A percentile compares a stretch with the other conserved stretches of the same genome.
Conservation (phyloP, 1,284 basidiomycete genomes). For the Macrocystidia cucumis region DNA sequence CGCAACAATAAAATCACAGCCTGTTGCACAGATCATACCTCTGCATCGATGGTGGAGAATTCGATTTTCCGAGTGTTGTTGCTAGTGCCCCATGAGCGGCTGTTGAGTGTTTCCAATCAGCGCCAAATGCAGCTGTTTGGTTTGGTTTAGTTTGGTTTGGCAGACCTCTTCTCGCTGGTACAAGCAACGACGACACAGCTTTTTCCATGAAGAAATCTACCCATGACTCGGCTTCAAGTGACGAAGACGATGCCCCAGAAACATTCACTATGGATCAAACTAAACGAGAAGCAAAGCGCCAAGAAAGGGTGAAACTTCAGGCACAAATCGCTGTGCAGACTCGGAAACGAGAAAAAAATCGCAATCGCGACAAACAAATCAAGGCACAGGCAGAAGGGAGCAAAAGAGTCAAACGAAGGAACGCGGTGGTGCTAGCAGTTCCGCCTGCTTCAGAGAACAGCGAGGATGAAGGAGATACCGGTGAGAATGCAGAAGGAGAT, state of each 20-base stretch:
- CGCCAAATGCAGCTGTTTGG: too few species aligned
- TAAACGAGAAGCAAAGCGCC: slow-evolving; percentile 26
- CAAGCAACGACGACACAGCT: too few species aligned
- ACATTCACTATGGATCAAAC: slow-evolving; percentile 31
- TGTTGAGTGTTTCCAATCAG: too few species aligned
- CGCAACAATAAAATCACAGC: too few species aligned
- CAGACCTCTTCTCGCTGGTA: too few species aligned
- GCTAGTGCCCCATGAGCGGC: too few species aligned
- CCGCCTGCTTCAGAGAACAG: slow-evolving; percentile 9
- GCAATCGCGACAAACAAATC: slow-evolving; percentile 33
- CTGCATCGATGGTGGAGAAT: too few species aligned
- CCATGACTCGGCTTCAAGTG: too few species aligned
- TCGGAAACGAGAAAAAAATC: slow-evolving; percentile 30
- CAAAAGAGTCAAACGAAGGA: slow-evolving; percentile 13
- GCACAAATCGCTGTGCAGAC: slow-evolving; percentile 26
- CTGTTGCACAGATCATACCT: too few species aligned
- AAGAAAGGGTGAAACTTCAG: slow-evolving; percentile 22
- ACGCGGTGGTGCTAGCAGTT: slow-evolving; percentile 10
- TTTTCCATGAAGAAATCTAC: too few species aligned
- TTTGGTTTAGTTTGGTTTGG: too few species aligned
- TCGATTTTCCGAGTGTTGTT: too few species aligned
- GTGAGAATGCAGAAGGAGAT: slow-evolving; percentile 21
- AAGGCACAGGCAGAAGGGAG: slow-evolving; percentile 36
- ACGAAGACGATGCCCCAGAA: slow-evolving; percentile 38
- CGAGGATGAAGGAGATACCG: slow-evolving; percentile 12